These are phyloP conservation scores for Streptanthus diversifolius DNA, from an alignment of 345 rosid species.

Conservation along the genomic window DNA sequence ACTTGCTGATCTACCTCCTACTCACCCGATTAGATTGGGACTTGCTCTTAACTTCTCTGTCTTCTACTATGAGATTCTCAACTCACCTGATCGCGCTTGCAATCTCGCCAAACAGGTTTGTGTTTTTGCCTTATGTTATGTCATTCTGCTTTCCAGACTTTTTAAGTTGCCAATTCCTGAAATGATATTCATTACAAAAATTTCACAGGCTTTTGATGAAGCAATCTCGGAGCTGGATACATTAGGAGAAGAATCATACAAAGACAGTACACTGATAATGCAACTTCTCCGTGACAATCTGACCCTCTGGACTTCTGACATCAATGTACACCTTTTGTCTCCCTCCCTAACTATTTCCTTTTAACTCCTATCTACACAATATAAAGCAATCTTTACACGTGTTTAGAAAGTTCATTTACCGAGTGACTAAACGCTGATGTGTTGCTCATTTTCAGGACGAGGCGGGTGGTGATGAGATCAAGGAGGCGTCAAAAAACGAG, in stretches of 20 bases:
- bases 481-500: slow-evolving; percentile 73
- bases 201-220: slow-evolving; percentile 83
- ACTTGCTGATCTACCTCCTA: slow-evolving; percentile 83
- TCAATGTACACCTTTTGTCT: slow-evolving; percentile 47
- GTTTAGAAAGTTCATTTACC: neutral
- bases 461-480: slow-evolving; percentile 73
- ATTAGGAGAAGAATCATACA: slow-evolving; percentile 96
- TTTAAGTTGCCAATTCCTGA: neutral
- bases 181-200: neutral
- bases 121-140: neutral
- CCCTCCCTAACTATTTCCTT: neutral
- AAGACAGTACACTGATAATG: slow-evolving; percentile 97
- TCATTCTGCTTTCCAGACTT: neutral
- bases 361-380: neutral
- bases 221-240: slow-evolving; percentile 97
- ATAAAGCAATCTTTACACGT: neutral
- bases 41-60: slow-evolving; percentile 99
- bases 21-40: slow-evolving; percentile 96
- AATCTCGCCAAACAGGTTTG: slow-evolving; percentile 92
- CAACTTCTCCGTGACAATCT: slow-evolving; percentile 97
- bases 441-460: slow-evolving; percentile 53
- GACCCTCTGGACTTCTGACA: slow-evolving; percentile 97
- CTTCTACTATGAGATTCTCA: slow-evolving; percentile 95
- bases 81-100: slow-evolving; percentile 98
- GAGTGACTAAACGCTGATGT: neutral